A percentile compares a stretch with the other conserved stretches of the same genome.
phyloP scores from a whole-genome alignment of 768 basidiomycete species.

The Lactarius vividus region DNA sequence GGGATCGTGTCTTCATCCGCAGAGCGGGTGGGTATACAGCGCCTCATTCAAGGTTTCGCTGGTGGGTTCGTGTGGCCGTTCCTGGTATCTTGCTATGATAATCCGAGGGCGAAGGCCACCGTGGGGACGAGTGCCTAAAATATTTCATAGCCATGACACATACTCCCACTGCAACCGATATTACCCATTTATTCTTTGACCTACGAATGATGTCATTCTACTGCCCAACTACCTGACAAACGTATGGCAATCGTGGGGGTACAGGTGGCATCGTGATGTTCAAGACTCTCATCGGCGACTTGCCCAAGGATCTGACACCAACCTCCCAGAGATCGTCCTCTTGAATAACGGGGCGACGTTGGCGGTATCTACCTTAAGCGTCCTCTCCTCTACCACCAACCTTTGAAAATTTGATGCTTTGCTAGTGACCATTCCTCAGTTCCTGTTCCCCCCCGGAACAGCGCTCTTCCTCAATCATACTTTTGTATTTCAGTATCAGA shows the following conservation, averaged over 20 bases:
- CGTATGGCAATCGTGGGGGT: constrained; percentile 53
- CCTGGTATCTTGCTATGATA: not conserved
- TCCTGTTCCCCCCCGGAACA: too few species aligned
- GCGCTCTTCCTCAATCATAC: too few species aligned
- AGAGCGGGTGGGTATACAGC: not conserved
- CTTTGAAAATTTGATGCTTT: too few species aligned
- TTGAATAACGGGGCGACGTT: constrained; percentile 46
- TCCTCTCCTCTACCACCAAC: too few species aligned
- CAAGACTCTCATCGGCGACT: constrained; percentile 3
- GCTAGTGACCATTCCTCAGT: too few species aligned
- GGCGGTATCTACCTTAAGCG: constrained; percentile 49
- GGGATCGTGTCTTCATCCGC: not conserved
- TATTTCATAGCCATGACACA: too few species aligned
- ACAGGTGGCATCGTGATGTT: constrained; percentile 30
- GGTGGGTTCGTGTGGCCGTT: not conserved
- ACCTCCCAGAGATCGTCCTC: constrained; percentile 48
- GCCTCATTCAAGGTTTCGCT: not conserved
- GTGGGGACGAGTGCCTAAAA: too few species aligned
- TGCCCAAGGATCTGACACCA: constrained; percentile 41
- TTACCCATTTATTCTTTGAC: too few species aligned
- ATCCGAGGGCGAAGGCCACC: not conserved
- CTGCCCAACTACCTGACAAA: constrained; percentile 33
- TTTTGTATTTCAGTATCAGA: too few species aligned
- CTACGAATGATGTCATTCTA: too few species aligned
- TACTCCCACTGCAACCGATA: too few species aligned